Conservation (phyloP, 202 grass and related monocot genomes). For the Musa balbisiana region DNA sequence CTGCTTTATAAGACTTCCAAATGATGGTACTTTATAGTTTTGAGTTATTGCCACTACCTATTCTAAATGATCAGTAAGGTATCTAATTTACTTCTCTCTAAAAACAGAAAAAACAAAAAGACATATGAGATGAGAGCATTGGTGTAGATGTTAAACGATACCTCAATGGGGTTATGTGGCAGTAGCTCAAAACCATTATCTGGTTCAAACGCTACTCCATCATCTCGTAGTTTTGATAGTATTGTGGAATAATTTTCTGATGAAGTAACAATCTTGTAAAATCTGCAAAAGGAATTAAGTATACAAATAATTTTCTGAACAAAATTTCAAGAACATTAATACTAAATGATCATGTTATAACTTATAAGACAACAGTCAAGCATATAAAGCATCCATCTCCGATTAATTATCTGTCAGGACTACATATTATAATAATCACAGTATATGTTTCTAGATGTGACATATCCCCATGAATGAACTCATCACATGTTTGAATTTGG, state of each 20-base stretch:
- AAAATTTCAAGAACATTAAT: not conserved
- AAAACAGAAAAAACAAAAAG: not conserved
- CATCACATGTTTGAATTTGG: not conserved
- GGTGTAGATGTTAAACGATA: slow-evolving; percentile 29
- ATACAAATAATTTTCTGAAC: not conserved
- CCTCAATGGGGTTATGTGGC: slow-evolving; percentile 71
- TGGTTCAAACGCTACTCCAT: slow-evolving; percentile 73
- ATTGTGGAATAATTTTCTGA: slow-evolving; percentile 70
- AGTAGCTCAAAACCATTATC: slow-evolving; percentile 88
- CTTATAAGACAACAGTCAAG: not conserved
- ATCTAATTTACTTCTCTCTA: too few relatives aligned
- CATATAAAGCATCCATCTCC: not conserved
- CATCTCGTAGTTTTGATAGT: slow-evolving; percentile 75
- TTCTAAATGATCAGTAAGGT: too few relatives aligned
- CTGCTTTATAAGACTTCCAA: too few relatives aligned
- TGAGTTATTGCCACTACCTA: too few relatives aligned
- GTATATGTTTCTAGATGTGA: not conserved
- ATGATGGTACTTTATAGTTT: too few relatives aligned
- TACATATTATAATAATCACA: not conserved
- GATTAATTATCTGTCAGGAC: not conserved
- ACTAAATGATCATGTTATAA: not conserved
- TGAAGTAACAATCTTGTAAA: slow-evolving; percentile 91
- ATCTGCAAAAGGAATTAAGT: slow-evolving; percentile 40
- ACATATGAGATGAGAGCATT: not conserved
- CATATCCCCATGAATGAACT: not conserved